Evolutionary conservation across 108 stramenopile species (phyloP).

Genomic region (Skeletonema potamos): DNA sequence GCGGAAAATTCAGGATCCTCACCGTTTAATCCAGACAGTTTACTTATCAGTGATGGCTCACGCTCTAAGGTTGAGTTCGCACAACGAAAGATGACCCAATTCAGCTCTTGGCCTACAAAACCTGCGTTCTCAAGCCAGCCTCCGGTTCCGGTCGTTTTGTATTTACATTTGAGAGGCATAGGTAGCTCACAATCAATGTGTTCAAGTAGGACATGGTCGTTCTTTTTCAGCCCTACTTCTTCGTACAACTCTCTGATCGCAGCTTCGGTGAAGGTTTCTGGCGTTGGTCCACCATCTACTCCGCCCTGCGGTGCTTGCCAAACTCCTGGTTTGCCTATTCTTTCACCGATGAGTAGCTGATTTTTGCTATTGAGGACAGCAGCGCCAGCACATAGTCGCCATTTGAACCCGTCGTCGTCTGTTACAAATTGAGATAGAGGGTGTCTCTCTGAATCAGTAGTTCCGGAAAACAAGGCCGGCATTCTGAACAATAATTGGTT

Average conservation of each 20-base stretch:
- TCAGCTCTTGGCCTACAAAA: slow-evolving; percentile 54
- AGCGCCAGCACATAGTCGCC: slow-evolving; percentile 52
- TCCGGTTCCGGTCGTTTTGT: slow-evolving; percentile 43
- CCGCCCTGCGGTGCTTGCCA: slow-evolving; percentile 64
- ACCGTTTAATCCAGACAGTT: slow-evolving; percentile 41
- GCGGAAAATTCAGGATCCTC: slow-evolving; percentile 45
- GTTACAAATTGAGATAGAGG: slow-evolving; percentile 3
- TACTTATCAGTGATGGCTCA: slow-evolving; percentile 33
- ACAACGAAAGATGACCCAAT: slow-evolving; percentile 57
- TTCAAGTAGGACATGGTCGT: slow-evolving; percentile 42
- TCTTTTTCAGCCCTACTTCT: slow-evolving; percentile 42
- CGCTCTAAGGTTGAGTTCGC: slow-evolving; percentile 36
- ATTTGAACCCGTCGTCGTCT: slow-evolving; percentile 37
- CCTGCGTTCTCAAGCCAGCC: slow-evolving; percentile 49
- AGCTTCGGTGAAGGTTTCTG: slow-evolving; percentile 49
- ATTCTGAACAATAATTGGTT: neutral
- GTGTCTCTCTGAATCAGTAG: neutral
- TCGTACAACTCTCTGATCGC: slow-evolving; percentile 50
- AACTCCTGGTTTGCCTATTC: slow-evolving; percentile 25
- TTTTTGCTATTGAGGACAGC: slow-evolving; percentile 54
- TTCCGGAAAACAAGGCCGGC: neutral
- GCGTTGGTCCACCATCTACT: slow-evolving; percentile 27
- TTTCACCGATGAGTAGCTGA: slow-evolving; percentile 52
- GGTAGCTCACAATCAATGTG: slow-evolving; percentile 2
- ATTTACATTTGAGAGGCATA: slow-evolving; percentile 18